Percentiles rank a stretch among this genome's conserved stretches.
phyloP scores from a whole-genome alignment of 257 asterid genomes.

The Thymus mandschuricus region DNA sequence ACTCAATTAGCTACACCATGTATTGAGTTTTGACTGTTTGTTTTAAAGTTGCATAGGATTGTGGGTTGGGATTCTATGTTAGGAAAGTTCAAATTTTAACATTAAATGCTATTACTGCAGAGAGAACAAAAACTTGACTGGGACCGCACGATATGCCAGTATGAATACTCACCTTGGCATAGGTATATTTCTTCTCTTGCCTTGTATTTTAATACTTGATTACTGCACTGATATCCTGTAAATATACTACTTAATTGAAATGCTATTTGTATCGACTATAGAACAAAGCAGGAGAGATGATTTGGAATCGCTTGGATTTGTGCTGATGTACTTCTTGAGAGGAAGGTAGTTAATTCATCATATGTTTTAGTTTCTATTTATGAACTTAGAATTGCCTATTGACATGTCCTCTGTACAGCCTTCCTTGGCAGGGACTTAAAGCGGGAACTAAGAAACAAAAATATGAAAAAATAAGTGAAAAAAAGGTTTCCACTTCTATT shows the following conservation, averaged over 20 bases:
- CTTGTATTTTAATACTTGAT: slow-evolving; percentile 25
- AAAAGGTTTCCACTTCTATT: slow-evolving; percentile 90
- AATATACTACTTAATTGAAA: slow-evolving; percentile 20
- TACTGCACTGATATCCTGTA: slow-evolving; percentile 11
- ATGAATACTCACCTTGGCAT: slow-evolving; percentile 98
- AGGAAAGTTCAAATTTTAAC: slow-evolving; percentile 13
- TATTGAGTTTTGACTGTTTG: not conserved
- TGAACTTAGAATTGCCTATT: slow-evolving; percentile 38
- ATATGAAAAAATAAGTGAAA: slow-evolving; percentile 94
- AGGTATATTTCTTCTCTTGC: slow-evolving; percentile 46
- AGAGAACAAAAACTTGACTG: slow-evolving; percentile 97
- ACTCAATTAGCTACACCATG: not conserved
- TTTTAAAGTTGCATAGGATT: not conserved
- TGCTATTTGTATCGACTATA: slow-evolving; percentile 31
- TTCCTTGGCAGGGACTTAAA: slow-evolving; percentile 97
- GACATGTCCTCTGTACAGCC: slow-evolving; percentile 60
- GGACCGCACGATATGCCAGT: slow-evolving; percentile 98
- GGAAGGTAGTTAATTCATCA: slow-evolving; percentile 67
- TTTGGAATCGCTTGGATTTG: slow-evolving; percentile 97
- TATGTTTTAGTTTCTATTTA: slow-evolving; percentile 27
- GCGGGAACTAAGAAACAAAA: slow-evolving; percentile 97
- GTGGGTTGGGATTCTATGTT: slow-evolving; percentile 1
- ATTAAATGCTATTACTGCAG: slow-evolving; percentile 43
- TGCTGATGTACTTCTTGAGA: slow-evolving; percentile 89
- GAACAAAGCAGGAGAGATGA: slow-evolving; percentile 99